These are phyloP conservation scores for Trichophyton benhamiae DNA, from an alignment of 2,329 filamentous ascomycete genomes.

Conservation along the genomic window DNA sequence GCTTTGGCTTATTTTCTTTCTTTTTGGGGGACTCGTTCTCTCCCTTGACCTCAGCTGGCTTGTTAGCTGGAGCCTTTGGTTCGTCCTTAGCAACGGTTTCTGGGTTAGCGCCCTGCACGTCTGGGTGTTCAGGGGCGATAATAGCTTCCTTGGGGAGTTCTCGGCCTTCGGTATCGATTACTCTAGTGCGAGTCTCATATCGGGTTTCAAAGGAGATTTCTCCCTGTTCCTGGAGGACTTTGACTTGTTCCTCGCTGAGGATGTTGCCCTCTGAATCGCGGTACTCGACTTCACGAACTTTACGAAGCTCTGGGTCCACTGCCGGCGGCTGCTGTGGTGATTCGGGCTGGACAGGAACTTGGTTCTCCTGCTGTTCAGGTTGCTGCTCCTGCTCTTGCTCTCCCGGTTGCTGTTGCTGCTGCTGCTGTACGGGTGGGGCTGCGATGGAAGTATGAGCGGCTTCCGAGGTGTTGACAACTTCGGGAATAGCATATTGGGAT, in stretches of 20 bases:
- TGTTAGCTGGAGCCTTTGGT: constrained; percentile 20
- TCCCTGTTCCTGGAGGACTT: constrained; percentile 57
- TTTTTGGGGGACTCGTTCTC: constrained; percentile 28
- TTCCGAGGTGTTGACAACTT: constrained; percentile 7
- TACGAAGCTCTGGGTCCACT: constrained; percentile 27
- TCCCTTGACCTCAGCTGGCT: constrained; percentile 30
- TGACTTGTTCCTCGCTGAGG: constrained; percentile 70
- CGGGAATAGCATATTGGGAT: constrained; percentile 28
- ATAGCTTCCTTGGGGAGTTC: constrained; percentile 45
- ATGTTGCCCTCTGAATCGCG: constrained; percentile 89
- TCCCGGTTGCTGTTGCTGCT: constrained; percentile 6
- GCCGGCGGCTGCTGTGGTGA: constrained; percentile 20
- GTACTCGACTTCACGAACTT: constrained; percentile 63
- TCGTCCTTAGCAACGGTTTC: constrained; percentile 38
- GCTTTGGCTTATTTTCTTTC: constrained; percentile 30
- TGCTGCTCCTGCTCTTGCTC: constrained; percentile 8
- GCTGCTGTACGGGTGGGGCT: constrained; percentile 12
- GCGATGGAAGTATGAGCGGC: constrained; percentile 10
- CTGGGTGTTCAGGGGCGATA: constrained; percentile 42
- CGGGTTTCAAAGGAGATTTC: constrained; percentile 92
- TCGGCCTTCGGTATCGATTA: constrained; percentile 69
- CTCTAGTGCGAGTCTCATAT: constrained; percentile 84
- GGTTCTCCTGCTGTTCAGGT: neutral
- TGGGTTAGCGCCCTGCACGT: constrained; percentile 46
- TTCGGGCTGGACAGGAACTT: neutral